Base-by-base conservation (phyloP, 345 rosid genomes). In the Citrus trifoliata region DNA sequence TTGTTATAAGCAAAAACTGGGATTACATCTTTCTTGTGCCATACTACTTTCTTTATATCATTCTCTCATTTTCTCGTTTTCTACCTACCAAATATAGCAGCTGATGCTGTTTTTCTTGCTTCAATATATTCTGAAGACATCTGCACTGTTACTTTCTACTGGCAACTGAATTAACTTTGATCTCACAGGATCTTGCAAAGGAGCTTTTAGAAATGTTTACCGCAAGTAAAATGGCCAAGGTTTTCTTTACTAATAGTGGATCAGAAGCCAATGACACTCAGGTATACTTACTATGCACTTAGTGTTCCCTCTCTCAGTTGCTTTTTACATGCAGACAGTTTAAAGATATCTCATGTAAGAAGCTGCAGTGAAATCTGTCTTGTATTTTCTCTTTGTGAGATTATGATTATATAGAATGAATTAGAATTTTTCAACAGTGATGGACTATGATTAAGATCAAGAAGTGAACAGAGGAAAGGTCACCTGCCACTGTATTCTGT, bases 201-300 rank as follows among this genome's bases (percentile, higher is more conserved):
- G 95, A 90, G 67, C 94, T 96, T 80, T 73, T 96, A 64, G 97
- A 90, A 65, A 90, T 87, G 70, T 94, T 93, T 82, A 94, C 98
- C 6, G 97, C 95, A 65, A 85, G 72, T 1, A 94, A 92, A 82
- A 96, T 96, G 98, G 92, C 90, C 28, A 93, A 93, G 85, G 97
- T 81, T 2, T 96, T 96, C 86, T 96, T 94, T 85, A 90, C 97
- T 37, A 96, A 92, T 71, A 88, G 98, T 84, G 98, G 99, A 83
- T 96, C 99, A 71, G 98, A 96, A 73, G 99, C 99, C 83, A 96
- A 93, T 48, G 99, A 96, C 79, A 90, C 98, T 9, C 99, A 94
- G 98, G 98, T 96, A 67, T 78, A 40, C 63, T 42, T 71, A 66
- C 73, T 62, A 48, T 76, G 28, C 5, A 10, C 51, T 51, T 65